Evolutionary conservation across 441 rosid species (phyloP), one percentile per base, ranked within the genome.

Genomic region (Bruguiera hainesii): DNA sequence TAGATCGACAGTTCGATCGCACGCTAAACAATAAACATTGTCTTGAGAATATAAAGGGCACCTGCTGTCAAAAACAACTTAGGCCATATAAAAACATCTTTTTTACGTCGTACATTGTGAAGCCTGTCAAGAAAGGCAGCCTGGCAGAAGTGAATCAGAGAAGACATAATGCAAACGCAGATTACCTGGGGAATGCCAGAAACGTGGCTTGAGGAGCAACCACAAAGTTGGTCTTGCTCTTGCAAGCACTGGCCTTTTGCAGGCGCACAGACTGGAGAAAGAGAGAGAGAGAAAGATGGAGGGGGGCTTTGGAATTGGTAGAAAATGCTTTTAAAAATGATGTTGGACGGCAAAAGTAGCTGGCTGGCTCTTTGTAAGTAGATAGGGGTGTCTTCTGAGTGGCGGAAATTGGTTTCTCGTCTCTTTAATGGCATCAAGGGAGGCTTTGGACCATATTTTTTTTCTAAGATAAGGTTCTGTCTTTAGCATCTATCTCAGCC

Each of bases 361-460:
- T 48, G 42, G 57, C 66, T 83, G 90, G 87, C 92, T 77, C 84
- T 87, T 88, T 75, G 84, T 70, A 16, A 75, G 71, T 49, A 80
- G 94, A 90, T 90, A 90, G 95, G 98, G 98, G 87, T 81, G 75
- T 25, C 66, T 57, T 69, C 61, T 77, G 90, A 69, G 92, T 82
- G 95, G 95, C 49, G 82, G 83, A 83, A 75, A 87, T 46, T 81
- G 30, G 75, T 37, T 66, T 68, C 64, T 74, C 78, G 79, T 56
- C 82, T 73, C 80, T 74, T 76, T 51, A 59, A 60, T 49, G 70
- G 52, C 73, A 57, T 80, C 79, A 73, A 70, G 68, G 73, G 81
- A 76, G 63, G 72, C 64, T 53, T 80, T 20, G 56, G 2, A 21
- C n/a, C 13, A 53, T 26, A 73, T 48, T 20, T 42, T 49, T 56